A percentile compares a stretch with the other conserved stretches of the same genome.
Evolutionary conservation across 805 yeast species (phyloP).

Genomic region (Cyberlindnera euphorbiae): DNA sequence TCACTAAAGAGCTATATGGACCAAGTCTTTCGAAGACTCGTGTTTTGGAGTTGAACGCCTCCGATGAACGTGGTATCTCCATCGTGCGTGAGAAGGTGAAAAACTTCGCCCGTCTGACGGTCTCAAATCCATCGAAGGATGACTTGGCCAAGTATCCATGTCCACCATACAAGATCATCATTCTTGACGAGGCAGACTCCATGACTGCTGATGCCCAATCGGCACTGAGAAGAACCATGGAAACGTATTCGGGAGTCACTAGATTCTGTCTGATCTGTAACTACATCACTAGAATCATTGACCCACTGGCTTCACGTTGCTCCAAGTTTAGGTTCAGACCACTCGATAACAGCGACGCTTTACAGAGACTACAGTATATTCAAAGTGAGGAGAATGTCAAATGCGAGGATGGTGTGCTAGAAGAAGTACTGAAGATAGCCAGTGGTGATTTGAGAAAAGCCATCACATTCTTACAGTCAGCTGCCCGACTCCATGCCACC

Average conservation of each 20-base stretch:
- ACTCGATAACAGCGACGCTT: constrained; percentile 66
- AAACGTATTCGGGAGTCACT: constrained; percentile 81
- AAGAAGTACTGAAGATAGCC: constrained; percentile 64
- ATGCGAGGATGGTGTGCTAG: constrained; percentile 47
- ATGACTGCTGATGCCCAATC: constrained; percentile 98
- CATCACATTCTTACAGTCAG: constrained; percentile 83
- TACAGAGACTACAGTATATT: constrained; percentile 60
- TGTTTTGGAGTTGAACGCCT: constrained; percentile 81
- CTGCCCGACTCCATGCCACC: constrained; percentile 49
- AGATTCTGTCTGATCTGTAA: constrained; percentile 94
- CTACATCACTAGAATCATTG: constrained; percentile 93
- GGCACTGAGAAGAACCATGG: constrained; percentile 92
- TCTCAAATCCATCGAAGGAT: constrained; percentile 71
- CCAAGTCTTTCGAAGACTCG: constrained; percentile 63
- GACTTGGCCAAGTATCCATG: constrained; percentile 80
- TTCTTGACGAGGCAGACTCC: constrained; percentile 92
- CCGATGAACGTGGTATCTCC: constrained; percentile 87
- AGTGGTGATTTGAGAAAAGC: constrained; percentile 92
- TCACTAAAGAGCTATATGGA: constrained; percentile 76
- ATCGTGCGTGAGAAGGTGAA: constrained; percentile 83
- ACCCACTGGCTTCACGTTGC: constrained; percentile 94
- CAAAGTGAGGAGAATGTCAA: constrained; percentile 41
- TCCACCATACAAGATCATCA: constrained; percentile 92
- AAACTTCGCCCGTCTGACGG: constrained; percentile 79
- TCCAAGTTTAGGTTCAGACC: constrained; percentile 89